Evolutionary conservation across 2,329 filamentous ascomycete genomes (phyloP).

Genomic region (Cordyceps cicadae): DNA sequence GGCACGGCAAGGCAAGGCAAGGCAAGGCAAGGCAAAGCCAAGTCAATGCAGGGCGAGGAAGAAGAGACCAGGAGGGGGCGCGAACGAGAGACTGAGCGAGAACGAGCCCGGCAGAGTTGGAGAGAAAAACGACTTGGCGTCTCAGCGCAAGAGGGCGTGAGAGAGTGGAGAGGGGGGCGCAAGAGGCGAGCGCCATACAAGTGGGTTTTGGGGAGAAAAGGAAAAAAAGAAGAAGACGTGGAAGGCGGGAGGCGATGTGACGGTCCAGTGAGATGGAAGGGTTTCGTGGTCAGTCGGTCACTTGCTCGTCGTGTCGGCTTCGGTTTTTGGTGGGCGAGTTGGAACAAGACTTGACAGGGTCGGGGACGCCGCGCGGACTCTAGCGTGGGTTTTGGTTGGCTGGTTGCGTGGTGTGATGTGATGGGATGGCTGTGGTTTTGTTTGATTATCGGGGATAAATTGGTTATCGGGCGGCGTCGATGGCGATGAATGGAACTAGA

Average conservation of each 20-base stretch:
- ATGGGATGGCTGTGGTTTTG: not conserved
- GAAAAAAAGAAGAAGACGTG: not conserved
- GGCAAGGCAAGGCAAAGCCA: too few species aligned
- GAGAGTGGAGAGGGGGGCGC: constrained; percentile 2
- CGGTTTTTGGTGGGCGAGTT: not conserved
- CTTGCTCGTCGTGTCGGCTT: too few species aligned
- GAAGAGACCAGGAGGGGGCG: not conserved
- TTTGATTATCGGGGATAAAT: not conserved
- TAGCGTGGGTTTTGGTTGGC: not conserved
- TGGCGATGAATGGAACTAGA: not conserved
- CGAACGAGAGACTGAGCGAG: not conserved
- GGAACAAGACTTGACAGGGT: not conserved
- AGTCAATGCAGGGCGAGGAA: not conserved
- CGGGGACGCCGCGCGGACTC: constrained; percentile 1
- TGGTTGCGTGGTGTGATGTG: not conserved
- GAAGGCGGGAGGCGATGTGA: not conserved
- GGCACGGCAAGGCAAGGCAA: too few species aligned
- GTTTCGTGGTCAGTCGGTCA: not conserved
- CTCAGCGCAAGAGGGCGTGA: constrained; percentile 10
- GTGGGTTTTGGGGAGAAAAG: not conserved
- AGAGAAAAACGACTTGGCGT: not conserved
- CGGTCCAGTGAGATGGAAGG: not conserved
- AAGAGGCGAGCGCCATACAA: constrained; percentile 1
- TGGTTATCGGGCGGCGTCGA: not conserved
- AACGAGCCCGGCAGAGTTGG: not conserved